These are phyloP conservation scores for Rugonectria rugulosa DNA, from an alignment of 2,329 filamentous ascomycete species.

Conservation along the genomic window DNA sequence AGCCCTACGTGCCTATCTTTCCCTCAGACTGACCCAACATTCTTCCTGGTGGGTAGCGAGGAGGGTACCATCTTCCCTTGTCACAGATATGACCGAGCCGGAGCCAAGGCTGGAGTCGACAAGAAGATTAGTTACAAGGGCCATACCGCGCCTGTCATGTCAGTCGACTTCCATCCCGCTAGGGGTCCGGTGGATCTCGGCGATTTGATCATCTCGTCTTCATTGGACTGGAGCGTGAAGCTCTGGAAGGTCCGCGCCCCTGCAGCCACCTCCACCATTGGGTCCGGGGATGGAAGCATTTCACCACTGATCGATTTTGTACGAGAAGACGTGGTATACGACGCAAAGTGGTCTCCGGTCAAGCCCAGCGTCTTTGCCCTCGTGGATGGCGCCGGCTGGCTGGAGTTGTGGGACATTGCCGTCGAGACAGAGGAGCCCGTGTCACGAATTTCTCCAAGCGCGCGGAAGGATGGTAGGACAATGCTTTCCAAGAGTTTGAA, in stretches of 20 bases:
- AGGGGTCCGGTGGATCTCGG: slow-evolving; percentile 92
- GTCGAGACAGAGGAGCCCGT: slow-evolving; percentile 92
- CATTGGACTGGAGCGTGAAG: slow-evolving; percentile 96
- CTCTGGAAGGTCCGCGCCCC: slow-evolving; percentile 93
- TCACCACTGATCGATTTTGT: slow-evolving; percentile 86
- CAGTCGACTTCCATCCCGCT: slow-evolving; percentile 92
- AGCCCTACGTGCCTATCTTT: slow-evolving; percentile 95
- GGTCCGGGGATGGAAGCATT: slow-evolving; percentile 61
- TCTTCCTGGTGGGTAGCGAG: slow-evolving; percentile 96
- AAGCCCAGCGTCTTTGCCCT: slow-evolving; percentile 94
- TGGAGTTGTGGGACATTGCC: slow-evolving; percentile 96
- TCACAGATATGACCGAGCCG: slow-evolving; percentile 95
- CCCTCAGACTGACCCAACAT: slow-evolving; percentile 93
- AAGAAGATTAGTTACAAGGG: slow-evolving; percentile 86
- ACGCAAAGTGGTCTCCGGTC: slow-evolving; percentile 92
- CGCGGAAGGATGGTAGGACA: slow-evolving; percentile 68
- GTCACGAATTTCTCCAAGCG: slow-evolving; percentile 77
- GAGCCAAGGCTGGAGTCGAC: slow-evolving; percentile 95
- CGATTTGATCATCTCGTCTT: slow-evolving; percentile 90
- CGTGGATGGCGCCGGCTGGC: slow-evolving; percentile 88
- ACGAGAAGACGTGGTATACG: slow-evolving; percentile 96
- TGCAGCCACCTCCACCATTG: slow-evolving; percentile 71
- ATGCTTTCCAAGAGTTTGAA: slow-evolving; percentile 88
- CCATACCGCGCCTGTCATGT: slow-evolving; percentile 94
- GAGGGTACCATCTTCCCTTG: slow-evolving; percentile 97